These are phyloP conservation scores for Kwoniella sp. DNA, from an alignment of 768 basidiomycete species.

Conservation along the genomic window DNA sequence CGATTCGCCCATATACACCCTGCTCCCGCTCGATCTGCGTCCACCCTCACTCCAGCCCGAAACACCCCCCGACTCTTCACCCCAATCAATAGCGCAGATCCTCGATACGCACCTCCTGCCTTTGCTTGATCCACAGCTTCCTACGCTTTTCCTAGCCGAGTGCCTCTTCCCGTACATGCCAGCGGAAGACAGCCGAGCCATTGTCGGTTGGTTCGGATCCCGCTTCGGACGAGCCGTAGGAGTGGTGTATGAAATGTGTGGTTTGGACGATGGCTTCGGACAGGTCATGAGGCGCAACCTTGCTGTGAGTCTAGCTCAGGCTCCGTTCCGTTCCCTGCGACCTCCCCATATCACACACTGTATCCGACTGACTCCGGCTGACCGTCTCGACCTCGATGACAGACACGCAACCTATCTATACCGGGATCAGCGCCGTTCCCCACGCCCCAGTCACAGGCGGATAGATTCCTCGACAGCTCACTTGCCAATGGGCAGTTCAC, in stretches of 20 bases:
- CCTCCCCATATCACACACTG: no score
- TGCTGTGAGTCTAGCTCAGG: constrained; percentile 56
- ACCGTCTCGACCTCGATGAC: no score
- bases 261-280: constrained; percentile 80
- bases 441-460: constrained; percentile 57
- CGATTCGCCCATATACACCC: constrained; percentile 60
- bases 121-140: constrained; percentile 59
- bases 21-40: constrained; percentile 75
- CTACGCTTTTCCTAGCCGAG: constrained; percentile 85
- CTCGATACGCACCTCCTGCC: constrained; percentile 12
- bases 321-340: no score
- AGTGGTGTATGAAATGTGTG: constrained; percentile 90
- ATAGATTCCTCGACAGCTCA: constrained; percentile 56
- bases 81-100: background rate
- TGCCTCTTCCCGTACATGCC: constrained; percentile 88
- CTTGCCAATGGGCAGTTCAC: constrained; percentile 55
- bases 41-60: background rate
- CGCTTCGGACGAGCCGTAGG: constrained; percentile 52
- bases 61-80: background rate
- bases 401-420: constrained; percentile 69
- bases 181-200: constrained; percentile 57
- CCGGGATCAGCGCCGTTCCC: constrained; percentile 68
- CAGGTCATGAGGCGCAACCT: constrained; percentile 85
- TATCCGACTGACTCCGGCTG: no score
- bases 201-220: constrained; percentile 71